Evolutionary conservation across 495 filamentous ascomycete species (phyloP).

Genomic region (Patellaria atrata): DNA sequence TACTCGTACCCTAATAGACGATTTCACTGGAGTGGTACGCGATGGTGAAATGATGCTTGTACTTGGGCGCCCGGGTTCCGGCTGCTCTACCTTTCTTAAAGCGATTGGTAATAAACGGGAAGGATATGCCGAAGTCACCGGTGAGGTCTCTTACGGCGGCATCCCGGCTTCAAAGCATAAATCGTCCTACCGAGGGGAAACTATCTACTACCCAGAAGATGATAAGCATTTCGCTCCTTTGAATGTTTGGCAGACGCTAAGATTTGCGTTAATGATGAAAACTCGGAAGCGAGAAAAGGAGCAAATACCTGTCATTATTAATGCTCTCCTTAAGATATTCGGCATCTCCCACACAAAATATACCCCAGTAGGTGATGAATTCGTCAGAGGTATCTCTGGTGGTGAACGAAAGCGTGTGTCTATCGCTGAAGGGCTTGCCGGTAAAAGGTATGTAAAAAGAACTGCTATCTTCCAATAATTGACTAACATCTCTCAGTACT

Average conservation of each 20-base stretch:
- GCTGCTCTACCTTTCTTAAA: conserved; percentile 70
- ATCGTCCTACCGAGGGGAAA: conserved; percentile 61
- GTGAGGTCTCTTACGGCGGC: conserved; percentile 63
- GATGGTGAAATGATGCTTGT: conserved; percentile 81
- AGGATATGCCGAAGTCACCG: conserved; percentile 50
- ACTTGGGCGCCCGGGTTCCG: conserved; percentile 63
- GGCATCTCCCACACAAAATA: conserved; percentile 69
- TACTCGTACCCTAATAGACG: conserved; percentile 50
- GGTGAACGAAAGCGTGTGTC: conserved; percentile 44
- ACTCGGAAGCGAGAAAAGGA: conserved; percentile 56
- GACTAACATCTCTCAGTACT: too few species aligned
- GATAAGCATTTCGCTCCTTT: conserved; percentile 66
- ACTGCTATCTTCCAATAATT: too few species aligned
- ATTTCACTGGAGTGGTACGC: conserved; percentile 63
- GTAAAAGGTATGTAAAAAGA: too few species aligned
- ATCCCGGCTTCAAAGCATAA: conserved; percentile 55
- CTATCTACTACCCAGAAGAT: conserved; percentile 73
- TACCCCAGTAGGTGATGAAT: conserved; percentile 75
- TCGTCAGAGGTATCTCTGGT: conserved; percentile 58
- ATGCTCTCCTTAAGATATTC: conserved; percentile 54
- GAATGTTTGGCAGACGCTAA: conserved; percentile 67
- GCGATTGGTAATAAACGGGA: conserved; percentile 57
- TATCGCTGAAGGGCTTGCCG: too few species aligned
- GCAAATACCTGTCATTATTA: conserved; percentile 52
- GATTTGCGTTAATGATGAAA: conserved; percentile 74